phyloP scores from a whole-genome alignment of 495 filamentous ascomycete genomes.

The Immersiella caudata region DNA sequence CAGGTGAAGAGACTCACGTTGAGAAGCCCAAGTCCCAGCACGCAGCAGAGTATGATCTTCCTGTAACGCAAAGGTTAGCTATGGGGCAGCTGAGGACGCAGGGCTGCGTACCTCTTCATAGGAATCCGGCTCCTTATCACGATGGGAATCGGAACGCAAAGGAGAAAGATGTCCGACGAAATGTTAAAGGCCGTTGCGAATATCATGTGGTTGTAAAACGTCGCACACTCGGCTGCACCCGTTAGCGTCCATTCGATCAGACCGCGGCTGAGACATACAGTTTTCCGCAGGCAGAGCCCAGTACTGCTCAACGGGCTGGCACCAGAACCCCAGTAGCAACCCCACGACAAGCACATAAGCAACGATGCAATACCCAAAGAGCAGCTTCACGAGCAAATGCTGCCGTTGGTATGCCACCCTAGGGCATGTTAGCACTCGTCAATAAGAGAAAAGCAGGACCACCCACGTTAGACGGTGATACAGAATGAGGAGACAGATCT shows the following conservation, averaged over 20 bases:
- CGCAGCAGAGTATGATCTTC: slow-evolving; percentile 43
- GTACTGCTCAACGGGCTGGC: slow-evolving; percentile 33
- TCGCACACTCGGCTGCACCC: slow-evolving; percentile 45
- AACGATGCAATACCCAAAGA: slow-evolving; percentile 35
- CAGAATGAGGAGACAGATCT: slow-evolving; percentile 57
- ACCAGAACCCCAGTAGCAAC: slow-evolving; percentile 48
- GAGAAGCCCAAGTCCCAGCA: slow-evolving; percentile 48
- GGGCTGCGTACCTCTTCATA: slow-evolving; percentile 32
- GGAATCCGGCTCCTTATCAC: slow-evolving; percentile 43
- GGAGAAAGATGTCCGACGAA: slow-evolving; percentile 51
- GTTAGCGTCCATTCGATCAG: neutral
- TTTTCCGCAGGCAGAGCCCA: slow-evolving; percentile 16
- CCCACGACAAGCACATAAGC: slow-evolving; percentile 46
- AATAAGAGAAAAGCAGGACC: slow-evolving; percentile 14
- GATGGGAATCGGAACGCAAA: slow-evolving; percentile 49
- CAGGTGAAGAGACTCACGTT: slow-evolving; percentile 6
- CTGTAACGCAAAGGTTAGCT: slow-evolving; percentile 3
- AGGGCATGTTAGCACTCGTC: neutral
- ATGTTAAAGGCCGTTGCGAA: slow-evolving; percentile 54
- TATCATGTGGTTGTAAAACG: slow-evolving; percentile 51
- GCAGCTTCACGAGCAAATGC: slow-evolving; percentile 40
- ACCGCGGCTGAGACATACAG: neutral
- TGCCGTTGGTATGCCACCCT: slow-evolving; percentile 31
- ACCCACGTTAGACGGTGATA: slow-evolving; percentile 50
- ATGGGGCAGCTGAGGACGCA: neutral